phyloP scores from a whole-genome alignment of 257 asterid species.

The Salvia splendens region DNA sequence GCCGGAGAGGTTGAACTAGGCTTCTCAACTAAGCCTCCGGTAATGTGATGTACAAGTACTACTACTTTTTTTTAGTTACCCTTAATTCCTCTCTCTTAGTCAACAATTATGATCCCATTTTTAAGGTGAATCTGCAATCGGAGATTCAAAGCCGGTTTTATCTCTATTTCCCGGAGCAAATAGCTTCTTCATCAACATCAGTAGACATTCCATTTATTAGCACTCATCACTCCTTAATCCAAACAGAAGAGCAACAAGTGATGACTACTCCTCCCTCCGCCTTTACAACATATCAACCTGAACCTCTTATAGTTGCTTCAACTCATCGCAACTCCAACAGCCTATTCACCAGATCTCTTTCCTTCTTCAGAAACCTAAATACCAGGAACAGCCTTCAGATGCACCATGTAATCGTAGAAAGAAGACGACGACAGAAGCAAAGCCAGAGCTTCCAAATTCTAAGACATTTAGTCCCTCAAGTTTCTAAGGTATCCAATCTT shows the following conservation, averaged over 20 bases:
- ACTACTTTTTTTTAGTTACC: not conserved
- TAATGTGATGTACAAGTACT: constrained; percentile 18
- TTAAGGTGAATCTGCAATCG: constrained; percentile 51
- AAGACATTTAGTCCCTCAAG: constrained; percentile 61
- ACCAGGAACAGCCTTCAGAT: constrained; percentile 31
- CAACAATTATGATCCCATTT: not conserved
- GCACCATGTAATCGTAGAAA: constrained; percentile 63
- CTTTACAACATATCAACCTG: constrained; percentile 41
- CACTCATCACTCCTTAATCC: constrained; percentile 26
- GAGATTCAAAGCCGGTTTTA: constrained; percentile 51
- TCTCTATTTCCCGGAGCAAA: constrained; percentile 36
- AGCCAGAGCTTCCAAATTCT: constrained; percentile 59
- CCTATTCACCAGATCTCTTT: constrained; percentile 43
- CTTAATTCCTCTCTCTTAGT: not conserved
- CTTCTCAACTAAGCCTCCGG: constrained; percentile 49
- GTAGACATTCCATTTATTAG: constrained; percentile 30
- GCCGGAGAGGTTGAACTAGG: constrained; percentile 80
- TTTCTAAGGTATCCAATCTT: constrained; percentile 59
- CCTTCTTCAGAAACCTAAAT: constrained; percentile 47
- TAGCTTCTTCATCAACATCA: constrained; percentile 47
- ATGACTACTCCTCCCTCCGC: constrained; percentile 44
- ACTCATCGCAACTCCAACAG: constrained; percentile 28
- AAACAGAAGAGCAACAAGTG: constrained; percentile 23
- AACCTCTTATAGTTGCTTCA: constrained; percentile 20
- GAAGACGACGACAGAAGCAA: constrained; percentile 55